A percentile compares a stretch with the other conserved stretches of the same genome.
Evolutionary conservation across 2,329 filamentous ascomycete species (phyloP).

Genomic region (Colletotrichum australisinense): DNA sequence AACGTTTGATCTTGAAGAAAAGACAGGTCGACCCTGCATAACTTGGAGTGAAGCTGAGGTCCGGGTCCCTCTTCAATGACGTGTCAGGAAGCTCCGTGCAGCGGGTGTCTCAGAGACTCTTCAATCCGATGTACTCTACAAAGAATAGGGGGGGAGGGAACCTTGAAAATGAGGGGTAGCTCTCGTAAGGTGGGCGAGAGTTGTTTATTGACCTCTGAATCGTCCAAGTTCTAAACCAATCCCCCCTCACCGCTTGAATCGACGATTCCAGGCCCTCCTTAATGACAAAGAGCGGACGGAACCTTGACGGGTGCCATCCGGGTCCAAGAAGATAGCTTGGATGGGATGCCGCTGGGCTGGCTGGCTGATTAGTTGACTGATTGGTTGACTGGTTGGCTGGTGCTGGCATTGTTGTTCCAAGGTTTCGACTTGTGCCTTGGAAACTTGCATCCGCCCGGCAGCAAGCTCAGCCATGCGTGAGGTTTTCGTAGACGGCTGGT

Average conservation of each 20-base stretch:
- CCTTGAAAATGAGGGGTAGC: not conserved
- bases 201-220: not conserved
- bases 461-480: not conserved
- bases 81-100: constrained; percentile 16
- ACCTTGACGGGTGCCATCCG: not conserved
- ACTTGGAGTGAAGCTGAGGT: not conserved
- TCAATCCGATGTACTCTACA: not conserved
- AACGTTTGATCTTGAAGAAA: not conserved
- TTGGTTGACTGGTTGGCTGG: not conserved
- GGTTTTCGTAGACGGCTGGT: not conserved
- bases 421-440: not conserved
- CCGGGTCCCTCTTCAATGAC: constrained; percentile 1
- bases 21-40: constrained; percentile 10
- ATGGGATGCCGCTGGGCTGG: not conserved
- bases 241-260: not conserved
- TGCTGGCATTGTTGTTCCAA: not conserved
- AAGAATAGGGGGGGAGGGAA: not conserved
- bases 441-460: not conserved
- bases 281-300: not conserved
- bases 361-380: not conserved
- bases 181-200: constrained; percentile 5
- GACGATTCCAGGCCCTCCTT: not conserved
- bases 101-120: constrained; percentile 10
- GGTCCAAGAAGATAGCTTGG: not conserved
- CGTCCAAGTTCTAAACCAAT: not conserved